Evolutionary conservation across 169 alveolate genomes (phyloP), one percentile per base, ranked within the genome.

Genomic region (Eimeria falciformis): DNA sequence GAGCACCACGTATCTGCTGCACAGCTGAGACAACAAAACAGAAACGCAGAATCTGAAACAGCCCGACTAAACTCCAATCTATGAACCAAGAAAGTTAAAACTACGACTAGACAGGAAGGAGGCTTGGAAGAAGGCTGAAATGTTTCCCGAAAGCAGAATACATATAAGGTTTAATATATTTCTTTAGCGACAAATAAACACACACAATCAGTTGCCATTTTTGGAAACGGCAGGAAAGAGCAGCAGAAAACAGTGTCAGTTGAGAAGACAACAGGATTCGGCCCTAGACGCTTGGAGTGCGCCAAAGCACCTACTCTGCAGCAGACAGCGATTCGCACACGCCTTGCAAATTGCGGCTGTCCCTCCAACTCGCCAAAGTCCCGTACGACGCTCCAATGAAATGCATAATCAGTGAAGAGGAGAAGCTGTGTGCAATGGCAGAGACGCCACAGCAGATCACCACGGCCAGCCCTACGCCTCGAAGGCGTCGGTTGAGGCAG

Each of bases 391-490:
- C 46, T 7, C 21, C 27, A 5, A 75, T 18, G n/a, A 75, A 75
- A 7, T 75, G 85, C 5, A 75, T 7, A 5, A 75, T 65, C 25
- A 75, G 56, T 21, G 65, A 75, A 75, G 85, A 40, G 11, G 46
- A n/a, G 65, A 43, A 75, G 17, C 66, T 75, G 45, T 75, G 85
- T 0, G 18, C 33, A 18, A 75, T 47, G 2, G 85, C 85, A 0
- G 65, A 9, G 29, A 75, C 37, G 21, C 27, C 40, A 6, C 37
- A n/a, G 85, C 85, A 27, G 65, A 45, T 65, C 5, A 65, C 85
- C 58, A 75, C 46, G 11, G 85, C 85, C 85, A 75, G 40, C 6
- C 85, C 85, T 45, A 75, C 23, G 2, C 85, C 85, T 21, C 85
- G 29, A n/a, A 75, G 43, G 17, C 85, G 85, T 14, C 40, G 25